A percentile compares a stretch with the other conserved stretches of the same genome.
These are phyloP conservation scores for Botrytis medusae DNA, from an alignment of 2,329 filamentous ascomycete species.

Conservation along the genomic window DNA sequence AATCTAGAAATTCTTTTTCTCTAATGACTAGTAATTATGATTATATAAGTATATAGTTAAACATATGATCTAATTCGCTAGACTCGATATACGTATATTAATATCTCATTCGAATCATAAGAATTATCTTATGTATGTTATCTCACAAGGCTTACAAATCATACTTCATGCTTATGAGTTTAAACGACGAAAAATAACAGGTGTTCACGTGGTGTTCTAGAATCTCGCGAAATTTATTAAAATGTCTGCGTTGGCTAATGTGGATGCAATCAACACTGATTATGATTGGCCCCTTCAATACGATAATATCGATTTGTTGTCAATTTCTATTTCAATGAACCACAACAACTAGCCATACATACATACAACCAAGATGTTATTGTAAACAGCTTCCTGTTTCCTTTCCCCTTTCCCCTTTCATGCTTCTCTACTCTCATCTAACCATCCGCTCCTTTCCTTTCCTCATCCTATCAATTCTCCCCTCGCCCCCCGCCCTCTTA, in stretches of 20 bases:
- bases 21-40: too few relatives aligned
- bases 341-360: not conserved
- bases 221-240: constrained; percentile 1
- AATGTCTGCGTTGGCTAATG: constrained; percentile 15
- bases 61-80: too few relatives aligned
- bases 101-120: too few relatives aligned
- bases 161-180: too few relatives aligned
- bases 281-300: constrained; percentile 9
- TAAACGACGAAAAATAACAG: not conserved
- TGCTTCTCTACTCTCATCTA: not conserved
- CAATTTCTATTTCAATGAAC: constrained; percentile 5
- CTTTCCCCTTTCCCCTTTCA: not conserved
- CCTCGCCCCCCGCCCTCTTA: not conserved
- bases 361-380: not conserved
- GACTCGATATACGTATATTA: too few relatives aligned
- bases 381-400: not conserved
- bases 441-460: not conserved
- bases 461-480: constrained; percentile 4
- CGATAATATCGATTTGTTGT: constrained; percentile 14
- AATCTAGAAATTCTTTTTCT: too few relatives aligned
- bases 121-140: too few relatives aligned
- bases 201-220: not conserved
- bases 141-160: too few relatives aligned
- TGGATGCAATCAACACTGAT: not conserved
- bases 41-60: too few relatives aligned